A percentile compares a stretch with the other conserved stretches of the same genome.
phyloP scores from a whole-genome alignment of 2,329 filamentous ascomycete genomes.

The Cytospora leucostoma region DNA sequence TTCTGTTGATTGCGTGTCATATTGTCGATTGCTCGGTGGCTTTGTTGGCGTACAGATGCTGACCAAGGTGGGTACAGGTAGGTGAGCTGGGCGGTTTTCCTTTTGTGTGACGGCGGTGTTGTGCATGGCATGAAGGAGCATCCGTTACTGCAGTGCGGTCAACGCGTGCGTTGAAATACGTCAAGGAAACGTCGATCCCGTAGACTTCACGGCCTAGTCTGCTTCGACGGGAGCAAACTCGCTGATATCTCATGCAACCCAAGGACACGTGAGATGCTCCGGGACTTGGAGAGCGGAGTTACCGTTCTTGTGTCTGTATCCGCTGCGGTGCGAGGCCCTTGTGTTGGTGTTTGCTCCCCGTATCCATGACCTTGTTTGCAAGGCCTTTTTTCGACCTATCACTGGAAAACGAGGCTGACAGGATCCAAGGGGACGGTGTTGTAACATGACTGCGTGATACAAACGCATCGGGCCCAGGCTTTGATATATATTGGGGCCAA shows the following conservation, averaged over 20 bases:
- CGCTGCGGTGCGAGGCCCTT: slow-evolving; percentile 2
- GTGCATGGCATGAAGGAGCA: slow-evolving; percentile 1
- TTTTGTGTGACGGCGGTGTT: slow-evolving; percentile 2
- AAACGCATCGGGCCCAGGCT: background rate
- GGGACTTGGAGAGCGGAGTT: background rate
- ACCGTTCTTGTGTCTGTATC: background rate
- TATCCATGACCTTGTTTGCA: slow-evolving; percentile 16
- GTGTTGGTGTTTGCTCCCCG: background rate
- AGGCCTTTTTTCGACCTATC: slow-evolving; percentile 12
- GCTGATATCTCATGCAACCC: background rate
- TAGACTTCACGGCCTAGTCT: background rate
- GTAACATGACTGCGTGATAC: background rate
- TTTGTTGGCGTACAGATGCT: slow-evolving; percentile 5
- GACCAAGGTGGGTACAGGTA: background rate
- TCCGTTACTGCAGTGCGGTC: background rate
- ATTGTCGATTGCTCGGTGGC: slow-evolving; percentile 12
- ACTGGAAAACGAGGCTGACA: slow-evolving; percentile 10
- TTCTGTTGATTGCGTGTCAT: slow-evolving; percentile 9
- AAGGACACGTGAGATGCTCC: slow-evolving; percentile 3
- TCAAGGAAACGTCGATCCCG: background rate
- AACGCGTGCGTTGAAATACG: background rate
- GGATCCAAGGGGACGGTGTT: background rate
- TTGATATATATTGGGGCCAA: slow-evolving; percentile 15
- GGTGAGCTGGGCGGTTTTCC: slow-evolving; percentile 7
- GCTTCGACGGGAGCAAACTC: background rate